Base-by-base conservation (phyloP, 73 alveolate genomes). In the Paramecium primaurelia region DNA sequence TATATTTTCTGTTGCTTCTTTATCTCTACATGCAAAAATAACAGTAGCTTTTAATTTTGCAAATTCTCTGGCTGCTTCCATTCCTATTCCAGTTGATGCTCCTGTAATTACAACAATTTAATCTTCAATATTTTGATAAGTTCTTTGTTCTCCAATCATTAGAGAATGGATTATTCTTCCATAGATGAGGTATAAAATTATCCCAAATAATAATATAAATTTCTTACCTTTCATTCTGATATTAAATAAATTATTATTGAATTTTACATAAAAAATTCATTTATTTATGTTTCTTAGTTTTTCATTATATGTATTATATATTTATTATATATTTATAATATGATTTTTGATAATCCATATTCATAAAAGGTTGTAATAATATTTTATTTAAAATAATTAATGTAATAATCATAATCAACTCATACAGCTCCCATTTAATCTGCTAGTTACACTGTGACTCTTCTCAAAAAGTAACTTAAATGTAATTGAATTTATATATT, bases 1-100 rank as follows among this genome's bases (percentile, higher is more conserved):
- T 26, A 68, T 32, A 8, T 68, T 12, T 6, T 68, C 84, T 3
- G 95, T 86, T 40, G 58, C 60, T 9, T 16, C 80, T 71, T 94
- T 93, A 69, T 85, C 92, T 85, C 97, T 80, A 86, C 97, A 94
- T 1, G 92, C 97, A 69, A 94, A 94, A 16, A 94, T 94, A 10
- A 94, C 94, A 25, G 92, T 86, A 3, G 92, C 97, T 4, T 90
- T 86, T 16, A 71, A 86, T 40, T 94, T 88, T 8, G 92, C 94
- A 89, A 93, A 93, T 92, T 93, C 93, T 25, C 90, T 22, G 4
- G 97, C 97, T 1, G 97, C 84, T 49, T 92, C 95, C 80, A 84
- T 85, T 68, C 97, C 97, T 26, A 94, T 71, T 49, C 97, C 97
- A 37, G 97, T 47, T 7, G 95, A 94, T 3, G 97, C 93, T 54